Conservation (phyloP, 139 green algal genomes). For the Nannochloris sp. region DNA sequence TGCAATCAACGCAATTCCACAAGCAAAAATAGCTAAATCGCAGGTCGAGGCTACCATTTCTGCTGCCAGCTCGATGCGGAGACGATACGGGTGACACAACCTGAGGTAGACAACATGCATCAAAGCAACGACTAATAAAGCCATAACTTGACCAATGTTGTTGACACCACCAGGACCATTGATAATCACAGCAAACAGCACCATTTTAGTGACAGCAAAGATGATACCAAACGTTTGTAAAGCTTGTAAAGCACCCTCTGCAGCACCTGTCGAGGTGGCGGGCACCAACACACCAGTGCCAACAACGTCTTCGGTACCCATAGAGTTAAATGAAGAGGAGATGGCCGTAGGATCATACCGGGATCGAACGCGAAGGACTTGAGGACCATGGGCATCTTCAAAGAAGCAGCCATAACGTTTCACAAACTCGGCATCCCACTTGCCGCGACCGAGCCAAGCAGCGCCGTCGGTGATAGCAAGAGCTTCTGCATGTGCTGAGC, state of each 20-base stretch:
- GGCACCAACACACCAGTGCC: slow-evolving; percentile 14
- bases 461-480: not conserved
- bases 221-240: slow-evolving; percentile 31
- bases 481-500: not conserved
- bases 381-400: slow-evolving; percentile 23
- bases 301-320: not conserved
- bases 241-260: slow-evolving; percentile 11
- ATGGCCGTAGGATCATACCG: slow-evolving; percentile 3
- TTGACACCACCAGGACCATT: slow-evolving; percentile 20
- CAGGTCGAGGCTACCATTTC: slow-evolving; percentile 20
- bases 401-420: slow-evolving; percentile 29
- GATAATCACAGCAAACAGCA: slow-evolving; percentile 28
- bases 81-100: slow-evolving; percentile 22
- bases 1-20: slow-evolving; percentile 29
- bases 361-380: slow-evolving; percentile 16
- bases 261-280: slow-evolving; percentile 1
- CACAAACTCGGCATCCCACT: slow-evolving; percentile 20
- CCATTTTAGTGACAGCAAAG: slow-evolving; percentile 21
- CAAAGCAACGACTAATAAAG: slow-evolving; percentile 23
- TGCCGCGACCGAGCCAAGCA: slow-evolving; percentile 18
- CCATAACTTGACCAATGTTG: slow-evolving; percentile 22
- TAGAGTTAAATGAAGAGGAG: not conserved
- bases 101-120: slow-evolving; percentile 31
- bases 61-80: slow-evolving; percentile 23
- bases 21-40: slow-evolving; percentile 28